phyloP scores from a whole-genome alignment of 176 grass and related monocot genomes.

The Triticum urartu region DNA sequence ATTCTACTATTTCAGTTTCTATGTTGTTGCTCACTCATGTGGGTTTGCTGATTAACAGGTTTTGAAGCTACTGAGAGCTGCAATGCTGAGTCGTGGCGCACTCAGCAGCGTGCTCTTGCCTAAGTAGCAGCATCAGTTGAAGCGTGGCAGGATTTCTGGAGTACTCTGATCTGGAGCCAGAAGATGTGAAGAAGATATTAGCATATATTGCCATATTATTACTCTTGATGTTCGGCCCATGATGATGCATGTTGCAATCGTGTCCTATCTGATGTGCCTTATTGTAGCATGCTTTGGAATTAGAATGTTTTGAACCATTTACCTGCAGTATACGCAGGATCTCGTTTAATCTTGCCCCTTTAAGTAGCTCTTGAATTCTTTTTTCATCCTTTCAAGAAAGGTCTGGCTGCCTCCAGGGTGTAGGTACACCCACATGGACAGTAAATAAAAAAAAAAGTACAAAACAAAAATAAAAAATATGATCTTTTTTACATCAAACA shows the following conservation, averaged over 20 bases:
- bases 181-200: background rate
- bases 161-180: no score
- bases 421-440: no score
- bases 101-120: constrained; percentile 15
- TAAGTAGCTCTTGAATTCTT: background rate
- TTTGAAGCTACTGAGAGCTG: background rate
- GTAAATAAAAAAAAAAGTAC: no score
- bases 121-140: background rate
- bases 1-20: background rate
- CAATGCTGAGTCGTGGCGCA: background rate
- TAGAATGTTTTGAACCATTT: background rate
- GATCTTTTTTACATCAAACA: no score
- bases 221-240: background rate
- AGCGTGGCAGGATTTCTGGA: background rate
- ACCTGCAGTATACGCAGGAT: background rate
- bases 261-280: background rate
- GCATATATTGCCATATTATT: no score
- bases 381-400: background rate
- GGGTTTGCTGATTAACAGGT: background rate
- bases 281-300: no score
- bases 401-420: no score
- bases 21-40: background rate
- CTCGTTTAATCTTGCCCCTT: background rate
- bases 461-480: no score
- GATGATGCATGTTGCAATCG: background rate